phyloP scores from a whole-genome alignment of 495 filamentous ascomycete species.

The Penicillium chermesinum region DNA sequence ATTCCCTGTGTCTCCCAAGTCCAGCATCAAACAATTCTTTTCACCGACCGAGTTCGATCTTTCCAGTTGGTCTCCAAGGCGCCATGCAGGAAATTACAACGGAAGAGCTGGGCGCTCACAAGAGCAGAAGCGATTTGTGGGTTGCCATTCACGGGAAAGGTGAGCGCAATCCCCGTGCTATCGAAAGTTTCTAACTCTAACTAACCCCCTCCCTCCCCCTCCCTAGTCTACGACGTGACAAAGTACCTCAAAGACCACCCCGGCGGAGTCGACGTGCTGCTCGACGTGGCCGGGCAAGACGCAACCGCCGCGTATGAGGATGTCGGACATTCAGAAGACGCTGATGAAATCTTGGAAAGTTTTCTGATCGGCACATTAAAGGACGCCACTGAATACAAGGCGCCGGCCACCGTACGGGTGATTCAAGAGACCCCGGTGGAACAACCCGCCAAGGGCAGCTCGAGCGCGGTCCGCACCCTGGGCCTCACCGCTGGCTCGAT shows the following conservation, averaged over 20 bases:
- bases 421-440: too few relatives aligned
- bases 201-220: too few relatives aligned
- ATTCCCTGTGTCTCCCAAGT: too few relatives aligned
- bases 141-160: conserved; percentile 50
- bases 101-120: conserved; percentile 43
- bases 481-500: too few relatives aligned
- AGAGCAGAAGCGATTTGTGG: conserved; percentile 44
- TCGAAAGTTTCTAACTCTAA: too few relatives aligned
- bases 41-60: too few relatives aligned
- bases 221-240: conserved; percentile 48
- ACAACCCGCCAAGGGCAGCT: too few relatives aligned
- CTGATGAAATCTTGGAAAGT: conserved; percentile 26
- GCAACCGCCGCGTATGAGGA: conserved; percentile 49
- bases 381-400: conserved; percentile 23
- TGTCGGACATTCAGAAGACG: conserved; percentile 49
- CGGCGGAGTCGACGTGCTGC: conserved; percentile 44
- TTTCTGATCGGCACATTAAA: conserved; percentile 30
- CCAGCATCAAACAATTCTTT: too few relatives aligned
- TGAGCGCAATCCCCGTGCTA: too few relatives aligned
- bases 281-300: conserved; percentile 48
- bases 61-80: too few relatives aligned
- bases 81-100: conserved; percentile 31
- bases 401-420: conserved; percentile 25
- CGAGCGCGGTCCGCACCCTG: too few relatives aligned
- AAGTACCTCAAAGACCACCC: conserved; percentile 50